These are phyloP conservation scores for Saccharum hybrid DNA, from an alignment of 202 grass and related monocot genomes.

Conservation along the genomic window DNA sequence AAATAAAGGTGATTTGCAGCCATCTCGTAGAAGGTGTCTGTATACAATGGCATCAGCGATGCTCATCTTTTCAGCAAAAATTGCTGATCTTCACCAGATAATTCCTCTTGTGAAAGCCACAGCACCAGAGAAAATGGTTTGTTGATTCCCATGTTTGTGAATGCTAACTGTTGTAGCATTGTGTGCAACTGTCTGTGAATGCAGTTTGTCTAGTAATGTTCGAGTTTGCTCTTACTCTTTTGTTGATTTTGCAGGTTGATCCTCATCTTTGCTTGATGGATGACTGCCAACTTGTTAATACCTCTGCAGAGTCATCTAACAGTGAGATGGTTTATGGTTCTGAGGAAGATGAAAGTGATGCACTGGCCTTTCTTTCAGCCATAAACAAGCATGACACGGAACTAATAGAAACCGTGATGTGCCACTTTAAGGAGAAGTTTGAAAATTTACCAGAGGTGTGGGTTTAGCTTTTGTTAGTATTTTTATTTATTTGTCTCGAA, in stretches of 20 bases:
- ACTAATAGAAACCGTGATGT: slow-evolving; percentile 75
- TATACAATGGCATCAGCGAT: slow-evolving; percentile 83
- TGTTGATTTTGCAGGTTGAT: slow-evolving; percentile 68
- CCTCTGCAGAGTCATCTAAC: slow-evolving; percentile 53
- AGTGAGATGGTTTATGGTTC: slow-evolving; percentile 65
- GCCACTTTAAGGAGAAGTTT: slow-evolving; percentile 67
- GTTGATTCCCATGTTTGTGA: slow-evolving; percentile 43
- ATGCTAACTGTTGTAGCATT: not conserved
- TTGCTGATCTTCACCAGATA: slow-evolving; percentile 60
- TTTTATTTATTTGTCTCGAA: slow-evolving; percentile 31
- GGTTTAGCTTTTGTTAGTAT: slow-evolving; percentile 22
- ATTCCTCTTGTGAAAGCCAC: slow-evolving; percentile 57
- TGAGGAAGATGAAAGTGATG: slow-evolving; percentile 79
- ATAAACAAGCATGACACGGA: slow-evolving; percentile 67
- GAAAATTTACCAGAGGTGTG: slow-evolving; percentile 69
- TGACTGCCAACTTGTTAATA: slow-evolving; percentile 54
- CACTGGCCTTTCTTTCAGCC: slow-evolving; percentile 70
- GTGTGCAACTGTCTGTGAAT: slow-evolving; percentile 25
- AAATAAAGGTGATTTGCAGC: slow-evolving; percentile 73
- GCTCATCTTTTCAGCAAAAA: slow-evolving; percentile 84
- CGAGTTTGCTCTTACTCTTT: slow-evolving; percentile 22
- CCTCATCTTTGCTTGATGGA: slow-evolving; percentile 78
- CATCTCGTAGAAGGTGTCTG: slow-evolving; percentile 84
- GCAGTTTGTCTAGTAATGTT: not conserved
- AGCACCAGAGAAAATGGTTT: slow-evolving; percentile 66